Evolutionary conservation across 768 basidiomycete species (phyloP), one percentile per base, ranked within the genome.

Genomic region (Leccinum truebloodii): DNA sequence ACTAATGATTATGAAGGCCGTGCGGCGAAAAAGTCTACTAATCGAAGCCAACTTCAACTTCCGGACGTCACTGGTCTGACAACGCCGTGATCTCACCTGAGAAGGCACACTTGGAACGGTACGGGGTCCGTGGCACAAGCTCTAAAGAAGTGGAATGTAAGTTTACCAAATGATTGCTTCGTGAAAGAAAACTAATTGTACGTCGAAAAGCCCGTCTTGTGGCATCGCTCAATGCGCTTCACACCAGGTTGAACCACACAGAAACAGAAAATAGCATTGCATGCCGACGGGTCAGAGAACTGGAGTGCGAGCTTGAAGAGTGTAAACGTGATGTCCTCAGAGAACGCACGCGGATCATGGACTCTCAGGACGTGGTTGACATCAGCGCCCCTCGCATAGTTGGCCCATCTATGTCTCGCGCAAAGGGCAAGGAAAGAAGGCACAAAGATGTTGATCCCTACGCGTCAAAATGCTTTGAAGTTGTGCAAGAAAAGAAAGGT

Each of bases 401-500:
- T 12, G 56, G 52, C 4, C 68, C 70, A 16, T 65, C 73, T 0
- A 62, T 59, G 12, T 63, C 62, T 51, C 72, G 72, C 2, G 59
- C 54, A 14, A 73, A 69, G 53, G 70, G 70, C 7, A 75, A 74
- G 34, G 70, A 73, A 54, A 71, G 28, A 55, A 67, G 64, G 52
- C 50, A 41, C 26, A 80, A 78, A 46, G 78, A 77, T 6, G 75
- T 77, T 52, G 76, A 80, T 14, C 51, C 57, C 2, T 48, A 80
- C 28, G 71, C 76, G 24, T 77, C 79, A 59, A 77, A 87, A 55
- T 93, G 93, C 63, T 81, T 81, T 59, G 88, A 91, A 64, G 89
- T 85, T 5, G 89, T 95, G 0, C 89, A 92, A 62, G 93, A 95
- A 72, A 95, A 95, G 73, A 92, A 92, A 80, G 92, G 93, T 94